Conservation (phyloP, 441 rosid species). For the Pelargonium australe region DNA sequence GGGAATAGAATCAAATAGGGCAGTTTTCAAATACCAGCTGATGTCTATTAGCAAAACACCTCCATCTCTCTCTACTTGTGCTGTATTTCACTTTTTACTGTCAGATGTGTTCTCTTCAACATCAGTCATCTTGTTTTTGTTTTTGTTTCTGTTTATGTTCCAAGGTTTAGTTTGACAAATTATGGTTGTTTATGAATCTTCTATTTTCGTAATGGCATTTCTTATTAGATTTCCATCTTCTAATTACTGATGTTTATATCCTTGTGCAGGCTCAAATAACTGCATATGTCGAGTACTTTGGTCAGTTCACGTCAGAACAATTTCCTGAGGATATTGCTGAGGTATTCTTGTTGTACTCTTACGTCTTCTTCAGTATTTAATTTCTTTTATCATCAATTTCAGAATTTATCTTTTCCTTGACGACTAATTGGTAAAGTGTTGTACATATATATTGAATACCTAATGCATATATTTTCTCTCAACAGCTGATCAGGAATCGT, state of each 20-base stretch:
- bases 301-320: slow-evolving; percentile 90
- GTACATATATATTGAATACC: slow-evolving; percentile 20
- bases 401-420: slow-evolving; percentile 2
- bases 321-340: slow-evolving; percentile 95
- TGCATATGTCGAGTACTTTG: slow-evolving; percentile 92
- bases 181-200: not conserved
- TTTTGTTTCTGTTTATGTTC: not conserved
- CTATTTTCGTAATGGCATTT: not conserved
- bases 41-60: not conserved
- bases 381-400: not conserved
- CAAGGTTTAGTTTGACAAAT: not conserved
- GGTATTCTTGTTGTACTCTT: slow-evolving; percentile 35
- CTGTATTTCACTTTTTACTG: not conserved
- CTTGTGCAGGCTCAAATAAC: slow-evolving; percentile 67
- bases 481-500: slow-evolving; percentile 77
- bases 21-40: not conserved
- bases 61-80: not conserved
- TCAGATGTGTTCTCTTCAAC: not conserved
- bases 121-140: not conserved
- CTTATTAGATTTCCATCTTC: slow-evolving; percentile 1
- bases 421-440: slow-evolving; percentile 9
- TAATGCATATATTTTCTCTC: slow-evolving; percentile 21
- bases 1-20: not conserved
- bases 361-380: not conserved
- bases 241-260: not conserved